Evolutionary conservation across 306 rosid species (phyloP).

Genomic region (Trifolium fragiferum): DNA sequence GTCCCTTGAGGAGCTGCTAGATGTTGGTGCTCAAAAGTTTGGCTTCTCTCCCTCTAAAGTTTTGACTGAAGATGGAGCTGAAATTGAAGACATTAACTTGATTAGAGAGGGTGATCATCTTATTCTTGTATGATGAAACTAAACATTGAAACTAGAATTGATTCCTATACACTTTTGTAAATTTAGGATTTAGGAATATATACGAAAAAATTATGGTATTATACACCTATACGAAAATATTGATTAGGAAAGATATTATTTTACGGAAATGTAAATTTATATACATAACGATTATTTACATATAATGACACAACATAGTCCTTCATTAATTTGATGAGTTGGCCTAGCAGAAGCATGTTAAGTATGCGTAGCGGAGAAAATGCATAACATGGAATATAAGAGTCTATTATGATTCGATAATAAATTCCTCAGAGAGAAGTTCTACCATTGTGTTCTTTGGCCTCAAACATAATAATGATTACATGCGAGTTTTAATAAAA

Average conservation of each 20-base stretch:
- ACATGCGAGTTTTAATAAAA: too few relatives aligned
- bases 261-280: too few relatives aligned
- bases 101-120: conserved; percentile 75
- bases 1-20: conserved; percentile 52
- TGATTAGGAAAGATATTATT: background rate
- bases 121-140: conserved; percentile 40
- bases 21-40: conserved; percentile 63
- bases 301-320: too few relatives aligned
- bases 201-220: background rate
- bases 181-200: background rate
- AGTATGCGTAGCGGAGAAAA: too few relatives aligned
- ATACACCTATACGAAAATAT: background rate
- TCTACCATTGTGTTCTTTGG: too few relatives aligned
- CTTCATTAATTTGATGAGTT: too few relatives aligned
- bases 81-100: conserved; percentile 60
- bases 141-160: background rate
- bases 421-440: too few relatives aligned
- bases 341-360: too few relatives aligned
- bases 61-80: conserved; percentile 62
- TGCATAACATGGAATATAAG: too few relatives aligned
- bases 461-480: too few relatives aligned
- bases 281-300: too few relatives aligned
- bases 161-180: conserved; percentile 4
- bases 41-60: conserved; percentile 47
- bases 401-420: too few relatives aligned